Evolutionary conservation across 106 monocot species (phyloP).

Genomic region (Cymbidium sinense): DNA sequence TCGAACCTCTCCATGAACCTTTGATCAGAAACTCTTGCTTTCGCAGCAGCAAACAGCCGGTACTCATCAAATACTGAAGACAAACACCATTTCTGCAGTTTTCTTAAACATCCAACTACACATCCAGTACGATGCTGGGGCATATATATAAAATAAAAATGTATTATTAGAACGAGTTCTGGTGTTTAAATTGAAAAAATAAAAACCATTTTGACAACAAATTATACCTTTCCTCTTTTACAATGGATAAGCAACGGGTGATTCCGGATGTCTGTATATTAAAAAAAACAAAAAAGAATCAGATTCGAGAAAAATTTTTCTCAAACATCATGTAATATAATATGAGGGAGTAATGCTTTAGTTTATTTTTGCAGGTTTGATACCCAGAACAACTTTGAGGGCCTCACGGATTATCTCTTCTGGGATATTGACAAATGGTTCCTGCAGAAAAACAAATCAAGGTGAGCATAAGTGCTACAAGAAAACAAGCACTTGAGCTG

Average conservation of each 20-base stretch:
- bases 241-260: slow-evolving; percentile 65
- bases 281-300: not conserved
- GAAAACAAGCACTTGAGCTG: not conserved
- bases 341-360: not conserved
- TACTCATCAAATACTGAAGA: slow-evolving; percentile 71
- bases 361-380: not conserved
- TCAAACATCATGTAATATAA: not conserved
- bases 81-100: slow-evolving; percentile 60
- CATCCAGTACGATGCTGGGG: slow-evolving; percentile 63
- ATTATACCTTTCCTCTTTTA: slow-evolving; percentile 60
- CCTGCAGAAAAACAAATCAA: slow-evolving; percentile 14
- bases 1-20: slow-evolving; percentile 71
- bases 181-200: not conserved
- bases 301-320: not conserved
- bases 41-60: slow-evolving; percentile 69
- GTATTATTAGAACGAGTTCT: not conserved
- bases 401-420: slow-evolving; percentile 47
- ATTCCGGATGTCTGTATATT: slow-evolving; percentile 36
- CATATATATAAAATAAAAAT: not conserved
- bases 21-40: slow-evolving; percentile 60
- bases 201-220: not conserved
- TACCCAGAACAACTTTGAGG: slow-evolving; percentile 47
- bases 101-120: slow-evolving; percentile 55
- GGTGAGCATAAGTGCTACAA: too few species aligned
- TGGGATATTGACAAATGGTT: slow-evolving; percentile 44